A percentile compares a stretch with the other conserved stretches of the same genome.
Conservation (phyloP, 2,329 filamentous ascomycete genomes). For the Penicillium sp. region DNA sequence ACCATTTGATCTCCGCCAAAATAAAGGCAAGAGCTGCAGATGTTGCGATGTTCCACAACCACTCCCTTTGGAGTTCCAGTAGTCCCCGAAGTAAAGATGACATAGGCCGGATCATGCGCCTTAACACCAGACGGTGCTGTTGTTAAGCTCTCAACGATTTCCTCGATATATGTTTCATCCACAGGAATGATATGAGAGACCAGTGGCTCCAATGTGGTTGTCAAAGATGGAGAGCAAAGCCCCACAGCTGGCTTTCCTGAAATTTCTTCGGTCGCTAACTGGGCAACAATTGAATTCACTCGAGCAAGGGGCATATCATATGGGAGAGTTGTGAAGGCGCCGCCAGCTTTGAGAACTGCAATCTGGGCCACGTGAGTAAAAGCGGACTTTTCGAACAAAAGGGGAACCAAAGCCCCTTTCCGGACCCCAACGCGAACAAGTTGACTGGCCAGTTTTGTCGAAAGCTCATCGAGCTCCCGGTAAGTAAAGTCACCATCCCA, state of each 20-base stretch:
- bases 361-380: neutral
- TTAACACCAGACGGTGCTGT: neutral
- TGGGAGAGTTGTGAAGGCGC: neutral
- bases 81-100: conserved; percentile 49
- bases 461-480: neutral
- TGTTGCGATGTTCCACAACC: conserved; percentile 33
- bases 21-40: neutral
- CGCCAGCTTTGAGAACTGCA: neutral
- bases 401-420: neutral
- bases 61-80: conserved; percentile 49
- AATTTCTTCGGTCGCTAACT: neutral
- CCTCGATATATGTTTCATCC: neutral
- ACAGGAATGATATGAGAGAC: neutral
- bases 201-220: neutral
- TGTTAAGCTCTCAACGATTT: neutral
- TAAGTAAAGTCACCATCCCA: neutral
- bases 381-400: neutral
- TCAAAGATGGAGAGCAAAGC: neutral
- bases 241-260: too few species aligned
- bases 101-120: conserved; percentile 28
- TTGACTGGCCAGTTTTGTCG: neutral
- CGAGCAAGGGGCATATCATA: neutral
- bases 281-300: neutral
- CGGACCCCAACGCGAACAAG: neutral
- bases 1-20: neutral